Evolutionary conservation across 2,329 filamentous ascomycete genomes (phyloP), one percentile per base, ranked within the genome.

Genomic region (Thelonectria rubi): DNA sequence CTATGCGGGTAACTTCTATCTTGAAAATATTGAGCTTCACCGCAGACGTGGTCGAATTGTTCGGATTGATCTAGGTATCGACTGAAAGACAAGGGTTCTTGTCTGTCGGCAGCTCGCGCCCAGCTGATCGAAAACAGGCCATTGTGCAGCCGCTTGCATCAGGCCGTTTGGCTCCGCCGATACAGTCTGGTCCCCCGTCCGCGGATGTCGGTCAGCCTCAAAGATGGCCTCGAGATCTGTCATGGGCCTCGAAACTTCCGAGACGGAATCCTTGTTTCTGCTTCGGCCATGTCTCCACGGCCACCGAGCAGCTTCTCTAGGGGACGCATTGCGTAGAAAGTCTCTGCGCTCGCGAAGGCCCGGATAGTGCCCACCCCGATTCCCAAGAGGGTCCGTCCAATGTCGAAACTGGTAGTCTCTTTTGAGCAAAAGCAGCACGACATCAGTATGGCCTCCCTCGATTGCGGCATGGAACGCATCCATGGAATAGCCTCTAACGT

Each of bases 381-480:
- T 12, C n/a, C n/a, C n/a, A 4, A 1, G 4, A 10, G 26, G 26
- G 26, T 30, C 26, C 3, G 3, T 32, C 3, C 1, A 34, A 20
- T 32, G n/a, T 2, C 5, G 9, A 24, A 47, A 37, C 21, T 32
- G 17, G 17, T 37, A 60, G 1, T 52, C 56, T n/a, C 45, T 48
- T n/a, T 24, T 14, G 0, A 64, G 30, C 3, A 65, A 57, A 1
- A 64, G 39, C 18, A 43, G 15, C 1, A 65, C 43, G 24, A 66
- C 45, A 4, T 51, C 43, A 0, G 62, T 7, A 5, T 65, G 63
- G 0, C 63, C 64, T n/a, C 64, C 56, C 5, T 60, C 46, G 8
- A 56, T 58, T 12, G 64, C 63, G 0, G 63, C 63, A 15, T 54
- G 48, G 1, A 65, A 47, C 2, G 56, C 56, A 12, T 63, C 63